Evolutionary conservation across 495 filamentous ascomycete species (phyloP).

Genomic region (Podospora comata): DNA sequence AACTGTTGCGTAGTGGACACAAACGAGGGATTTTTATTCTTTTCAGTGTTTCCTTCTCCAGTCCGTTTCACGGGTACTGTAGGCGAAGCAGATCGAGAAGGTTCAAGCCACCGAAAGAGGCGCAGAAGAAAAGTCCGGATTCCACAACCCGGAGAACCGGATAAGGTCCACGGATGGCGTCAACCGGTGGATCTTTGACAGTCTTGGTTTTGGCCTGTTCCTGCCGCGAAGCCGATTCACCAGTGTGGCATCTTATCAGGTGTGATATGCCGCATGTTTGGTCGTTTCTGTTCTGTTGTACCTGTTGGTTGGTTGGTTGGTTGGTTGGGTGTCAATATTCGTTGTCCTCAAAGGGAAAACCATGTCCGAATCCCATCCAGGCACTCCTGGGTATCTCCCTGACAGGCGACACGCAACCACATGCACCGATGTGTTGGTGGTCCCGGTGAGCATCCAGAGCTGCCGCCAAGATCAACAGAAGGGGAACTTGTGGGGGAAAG

Average conservation of each 20-base stretch:
- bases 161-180: not conserved
- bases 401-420: not conserved
- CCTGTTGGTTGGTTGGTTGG: no score
- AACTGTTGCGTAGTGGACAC: not conserved
- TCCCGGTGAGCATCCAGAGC: not conserved
- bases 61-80: not conserved
- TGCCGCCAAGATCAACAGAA: not conserved
- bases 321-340: not conserved
- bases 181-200: not conserved
- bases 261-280: not conserved
- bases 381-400: not conserved
- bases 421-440: not conserved
- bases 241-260: not conserved
- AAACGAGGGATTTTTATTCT: not conserved
- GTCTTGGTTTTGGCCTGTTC: not conserved
- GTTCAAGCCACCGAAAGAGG: not conserved
- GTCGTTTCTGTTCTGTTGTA: no score
- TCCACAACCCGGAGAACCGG: not conserved
- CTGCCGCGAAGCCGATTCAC: not conserved
- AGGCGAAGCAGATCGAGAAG: not conserved
- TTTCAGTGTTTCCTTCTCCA: not conserved
- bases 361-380: not conserved
- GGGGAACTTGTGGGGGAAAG: not conserved
- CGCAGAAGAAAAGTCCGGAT: not conserved
- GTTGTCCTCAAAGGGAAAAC: not conserved